Evolutionary conservation across 495 filamentous ascomycete genomes (phyloP).

Genomic region (Podospora bellae-mahoneyi): DNA sequence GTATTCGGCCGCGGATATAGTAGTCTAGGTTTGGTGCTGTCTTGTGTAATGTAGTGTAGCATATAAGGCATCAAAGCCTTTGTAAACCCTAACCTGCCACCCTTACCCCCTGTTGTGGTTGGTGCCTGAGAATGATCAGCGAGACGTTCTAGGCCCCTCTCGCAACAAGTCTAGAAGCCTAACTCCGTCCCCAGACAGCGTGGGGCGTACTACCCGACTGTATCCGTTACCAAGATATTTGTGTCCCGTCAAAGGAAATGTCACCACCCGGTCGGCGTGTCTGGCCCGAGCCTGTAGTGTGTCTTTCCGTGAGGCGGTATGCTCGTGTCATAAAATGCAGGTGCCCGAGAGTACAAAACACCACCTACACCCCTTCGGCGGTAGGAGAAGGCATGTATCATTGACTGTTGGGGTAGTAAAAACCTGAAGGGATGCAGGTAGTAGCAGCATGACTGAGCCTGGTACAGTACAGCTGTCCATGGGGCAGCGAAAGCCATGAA

Average conservation of each 20-base stretch:
- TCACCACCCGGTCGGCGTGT: neutral
- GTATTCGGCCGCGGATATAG: too few species aligned
- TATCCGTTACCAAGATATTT: too few species aligned
- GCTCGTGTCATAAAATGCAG: neutral
- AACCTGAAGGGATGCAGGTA: neutral
- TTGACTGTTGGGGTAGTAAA: too few species aligned
- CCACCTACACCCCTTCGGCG: too few species aligned
- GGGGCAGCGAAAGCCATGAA: neutral
- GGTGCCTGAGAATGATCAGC: neutral
- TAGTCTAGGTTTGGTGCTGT: too few species aligned
- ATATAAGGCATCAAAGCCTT: neutral
- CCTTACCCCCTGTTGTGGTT: too few species aligned
- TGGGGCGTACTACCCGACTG: too few species aligned
- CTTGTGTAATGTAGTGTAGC: neutral
- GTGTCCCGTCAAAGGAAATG: too few species aligned
- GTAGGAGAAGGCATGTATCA: too few species aligned
- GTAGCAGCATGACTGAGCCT: neutral
- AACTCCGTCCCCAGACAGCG: too few species aligned
- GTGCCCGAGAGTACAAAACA: neutral
- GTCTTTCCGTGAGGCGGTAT: neutral
- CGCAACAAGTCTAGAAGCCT: too few species aligned
- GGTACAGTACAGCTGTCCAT: neutral
- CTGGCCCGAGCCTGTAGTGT: too few species aligned
- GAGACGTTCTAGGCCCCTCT: neutral
- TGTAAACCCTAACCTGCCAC: neutral